phyloP scores from a whole-genome alignment of 2,329 filamentous ascomycete genomes.

The Botrytis pseudocinerea region DNA sequence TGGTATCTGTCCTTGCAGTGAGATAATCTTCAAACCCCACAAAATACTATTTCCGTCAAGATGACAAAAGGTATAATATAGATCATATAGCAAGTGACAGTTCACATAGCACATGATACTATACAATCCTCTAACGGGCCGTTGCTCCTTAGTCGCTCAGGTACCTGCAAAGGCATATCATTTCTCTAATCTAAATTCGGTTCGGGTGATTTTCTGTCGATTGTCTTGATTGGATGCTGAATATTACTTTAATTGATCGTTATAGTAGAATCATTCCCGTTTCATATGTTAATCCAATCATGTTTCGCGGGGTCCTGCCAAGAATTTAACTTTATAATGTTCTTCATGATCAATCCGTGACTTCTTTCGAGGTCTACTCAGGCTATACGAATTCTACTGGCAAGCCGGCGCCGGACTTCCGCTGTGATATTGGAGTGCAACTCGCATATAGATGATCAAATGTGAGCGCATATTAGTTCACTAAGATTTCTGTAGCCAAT shows the following conservation, averaged over 20 bases:
- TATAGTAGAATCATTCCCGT: background rate
- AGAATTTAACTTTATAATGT: background rate
- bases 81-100: constrained; percentile 15
- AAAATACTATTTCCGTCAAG: constrained; percentile 2
- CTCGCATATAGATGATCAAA: background rate
- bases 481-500: background rate
- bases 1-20: background rate
- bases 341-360: constrained; percentile 13
- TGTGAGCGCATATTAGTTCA: background rate
- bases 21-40: background rate
- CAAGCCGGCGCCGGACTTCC: constrained; percentile 33
- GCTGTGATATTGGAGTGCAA: constrained; percentile 15
- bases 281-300: background rate
- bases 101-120: constrained; percentile 22
- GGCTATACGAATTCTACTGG: constrained; percentile 34
- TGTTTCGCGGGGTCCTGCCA: background rate
- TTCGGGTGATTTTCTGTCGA: background rate
- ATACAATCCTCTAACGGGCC: constrained; percentile 16
- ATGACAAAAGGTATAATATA: background rate
- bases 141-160: constrained; percentile 18
- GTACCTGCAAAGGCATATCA: background rate
- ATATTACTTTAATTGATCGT: background rate
- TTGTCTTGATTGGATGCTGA: background rate
- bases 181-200: constrained; percentile 15
- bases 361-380: constrained; percentile 16